Percentiles rank a stretch among this genome's conserved stretches.
phyloP scores from a whole-genome alignment of 306 rosid species.

The Alnus glutinosa region DNA sequence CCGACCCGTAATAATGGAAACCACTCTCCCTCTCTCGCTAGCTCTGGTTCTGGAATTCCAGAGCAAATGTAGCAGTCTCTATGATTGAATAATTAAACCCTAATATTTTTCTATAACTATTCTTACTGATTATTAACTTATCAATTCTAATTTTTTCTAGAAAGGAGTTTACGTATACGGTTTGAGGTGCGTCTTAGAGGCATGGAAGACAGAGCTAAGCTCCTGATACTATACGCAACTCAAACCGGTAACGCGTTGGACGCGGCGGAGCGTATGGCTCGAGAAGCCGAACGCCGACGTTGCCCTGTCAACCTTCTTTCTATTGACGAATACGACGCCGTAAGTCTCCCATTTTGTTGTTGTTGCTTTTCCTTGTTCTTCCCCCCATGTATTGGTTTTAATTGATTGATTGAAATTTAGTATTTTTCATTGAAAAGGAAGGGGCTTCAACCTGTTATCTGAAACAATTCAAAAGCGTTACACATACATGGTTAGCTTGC shows the following conservation, averaged over 20 bases:
- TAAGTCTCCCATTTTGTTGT: conserved; percentile 23
- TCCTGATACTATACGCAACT: conserved; percentile 68
- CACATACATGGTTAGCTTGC: too few relatives aligned
- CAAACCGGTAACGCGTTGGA: conserved; percentile 90
- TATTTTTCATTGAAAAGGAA: neutral
- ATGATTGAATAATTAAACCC: neutral
- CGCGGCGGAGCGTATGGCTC: conserved; percentile 77
- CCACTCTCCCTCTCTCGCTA: neutral
- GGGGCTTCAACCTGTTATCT: neutral
- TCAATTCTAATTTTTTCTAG: too few relatives aligned
- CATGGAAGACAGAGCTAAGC: conserved; percentile 46
- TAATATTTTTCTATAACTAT: neutral
- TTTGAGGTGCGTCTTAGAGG: neutral
- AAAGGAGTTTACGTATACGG: neutral
- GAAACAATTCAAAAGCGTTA: neutral
- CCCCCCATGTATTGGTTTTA: neutral
- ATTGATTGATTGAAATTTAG: neutral
- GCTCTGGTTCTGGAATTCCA: neutral
- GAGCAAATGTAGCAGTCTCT: too few relatives aligned
- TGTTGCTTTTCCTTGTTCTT: neutral
- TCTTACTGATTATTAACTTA: neutral
- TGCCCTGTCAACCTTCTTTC: conserved; percentile 56
- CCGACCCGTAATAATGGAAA: neutral
- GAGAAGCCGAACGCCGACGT: conserved; percentile 78
- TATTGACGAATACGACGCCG: conserved; percentile 66